Evolutionary conservation across 345 rosid genomes (phyloP), one percentile per base, ranked within the genome.

Genomic region (Streptanthus diversifolius): DNA sequence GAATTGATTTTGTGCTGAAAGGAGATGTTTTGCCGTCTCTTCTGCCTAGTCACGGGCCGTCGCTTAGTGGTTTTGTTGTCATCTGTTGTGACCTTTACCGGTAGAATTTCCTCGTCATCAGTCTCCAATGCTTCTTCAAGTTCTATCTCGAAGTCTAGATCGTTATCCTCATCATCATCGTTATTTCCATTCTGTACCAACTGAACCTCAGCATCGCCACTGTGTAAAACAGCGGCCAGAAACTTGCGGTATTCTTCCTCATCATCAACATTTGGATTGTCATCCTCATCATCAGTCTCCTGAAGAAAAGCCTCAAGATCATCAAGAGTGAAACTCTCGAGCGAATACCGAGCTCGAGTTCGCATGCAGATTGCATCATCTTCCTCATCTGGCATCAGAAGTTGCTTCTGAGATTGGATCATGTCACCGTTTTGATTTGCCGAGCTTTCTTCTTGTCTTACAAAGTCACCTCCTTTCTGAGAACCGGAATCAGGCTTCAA

Each of bases 251-350:
- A 90, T 80, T 91, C 98, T 59, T 85, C 89, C 76, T 95, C 90
- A 69, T 95, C 99, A 13, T 91, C 91, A 48, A 88, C 88, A 74
- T 95, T 91, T 21, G 82, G 95, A 77, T 87, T 79, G 54, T 87
- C 93, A 41, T 91, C 95, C 43, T 89, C 98, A 27, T 95, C 93
- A 83, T 95, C 99, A 15, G 96, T 87, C 83, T 91, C 96, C 68
- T 95, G 92, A 66, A 95, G 90, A 79, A 91, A 91, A 33, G 89
- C 87, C 88, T 95, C 99, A 10, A 95, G 93, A 72, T 95, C 99
- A 82, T 95, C 96, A 13, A 95, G 96, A 3, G 92, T 90, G 77
- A 88, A 91, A 77, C 90, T 80, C 41, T 84, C 85, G 36, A 91
- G 93, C 1, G 97, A 95, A 82, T 90, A 91, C 1, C 83, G 80